Percentiles rank a stretch among this genome's conserved stretches.
Conservation (phyloP, 2,329 filamentous ascomycete genomes). For the Colletotrichum orchidophilum region DNA sequence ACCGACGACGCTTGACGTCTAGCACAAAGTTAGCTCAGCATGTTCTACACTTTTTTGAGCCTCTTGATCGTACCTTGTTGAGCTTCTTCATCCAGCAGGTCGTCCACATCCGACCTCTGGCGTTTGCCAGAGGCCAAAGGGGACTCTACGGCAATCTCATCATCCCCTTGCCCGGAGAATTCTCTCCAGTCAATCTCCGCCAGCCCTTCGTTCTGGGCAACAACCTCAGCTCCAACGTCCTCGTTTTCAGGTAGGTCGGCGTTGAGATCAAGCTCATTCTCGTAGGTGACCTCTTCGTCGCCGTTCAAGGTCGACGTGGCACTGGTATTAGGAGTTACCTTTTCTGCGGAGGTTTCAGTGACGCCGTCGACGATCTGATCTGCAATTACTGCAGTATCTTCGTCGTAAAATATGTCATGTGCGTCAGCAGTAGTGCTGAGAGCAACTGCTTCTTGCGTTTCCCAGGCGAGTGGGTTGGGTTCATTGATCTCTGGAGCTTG, state of each 20-base stretch:
- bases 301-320: slow-evolving; percentile 46
- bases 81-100: slow-evolving; percentile 34
- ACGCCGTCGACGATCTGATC: neutral
- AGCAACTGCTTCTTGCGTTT: slow-evolving; percentile 19
- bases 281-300: slow-evolving; percentile 41
- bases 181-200: slow-evolving; percentile 42
- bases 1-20: slow-evolving; percentile 41
- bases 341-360: slow-evolving; percentile 13
- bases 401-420: slow-evolving; percentile 6
- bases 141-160: slow-evolving; percentile 19
- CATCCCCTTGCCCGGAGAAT: slow-evolving; percentile 35
- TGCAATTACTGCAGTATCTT: neutral
- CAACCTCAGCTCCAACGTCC: neutral
- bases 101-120: slow-evolving; percentile 37
- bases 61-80: slow-evolving; percentile 36
- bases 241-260: slow-evolving; percentile 30
- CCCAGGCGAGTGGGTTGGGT: slow-evolving; percentile 39
- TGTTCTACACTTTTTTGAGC: neutral
- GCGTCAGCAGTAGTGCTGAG: neutral
- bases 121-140: slow-evolving; percentile 35
- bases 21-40: slow-evolving; percentile 21
- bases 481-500: slow-evolving; percentile 39
- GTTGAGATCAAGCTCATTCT: slow-evolving; percentile 44
- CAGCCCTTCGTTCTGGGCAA: slow-evolving; percentile 19
- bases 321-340: slow-evolving; percentile 38